Base-by-base conservation (phyloP, 495 filamentous ascomycete genomes). In the Penicillium paxilli region DNA sequence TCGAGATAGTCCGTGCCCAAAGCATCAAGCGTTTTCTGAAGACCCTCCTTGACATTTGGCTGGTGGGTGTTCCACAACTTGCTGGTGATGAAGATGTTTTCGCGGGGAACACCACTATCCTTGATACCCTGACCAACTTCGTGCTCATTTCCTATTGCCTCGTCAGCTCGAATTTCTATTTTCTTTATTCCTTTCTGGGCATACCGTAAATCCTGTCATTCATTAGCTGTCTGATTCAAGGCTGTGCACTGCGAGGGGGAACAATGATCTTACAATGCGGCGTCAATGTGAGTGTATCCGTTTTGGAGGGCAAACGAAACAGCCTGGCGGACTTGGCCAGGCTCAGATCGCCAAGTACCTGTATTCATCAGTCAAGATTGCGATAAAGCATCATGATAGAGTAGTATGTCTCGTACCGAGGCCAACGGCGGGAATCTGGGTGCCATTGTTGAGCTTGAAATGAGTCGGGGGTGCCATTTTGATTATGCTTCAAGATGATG, bases 271-370 rank as follows among this genome's bases (percentile, higher is more conserved):
- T 93, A 91, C 19, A 80, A 82, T 84, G 91, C 83, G 16, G 89
- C 89, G 17, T 93, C 89, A 19, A 91, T 74, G 61, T 92, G 88
- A 54, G 69, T 68, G 67, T 87, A 92, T 22, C 87, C 88, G 19
- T 79, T 69, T 47, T 80, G 80, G 54, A 91, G 80, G 5, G 89
- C 87, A 25, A 70, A 80, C 19, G 86, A 73, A 12, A 85, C 74
- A 26, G 73, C 67, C 25, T 83, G 76, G 49, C 87, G 67, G 24
- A 82, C 63, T 32, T 59, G 38, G 8, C 54, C 55, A 33, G 60
- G 58, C 17, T 54, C 46, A 19, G 58, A 41, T 51, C 62, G 59
- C 69, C 70, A 54, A 55, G 70, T 24, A 35, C 66, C 50, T 70
- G 54, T 24, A 24, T 51, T 41, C 62, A 63, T 68, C 51, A 72